These are phyloP conservation scores for Talaromyces sp. DNA, from an alignment of 2,329 filamentous ascomycete genomes.

Conservation along the genomic window DNA sequence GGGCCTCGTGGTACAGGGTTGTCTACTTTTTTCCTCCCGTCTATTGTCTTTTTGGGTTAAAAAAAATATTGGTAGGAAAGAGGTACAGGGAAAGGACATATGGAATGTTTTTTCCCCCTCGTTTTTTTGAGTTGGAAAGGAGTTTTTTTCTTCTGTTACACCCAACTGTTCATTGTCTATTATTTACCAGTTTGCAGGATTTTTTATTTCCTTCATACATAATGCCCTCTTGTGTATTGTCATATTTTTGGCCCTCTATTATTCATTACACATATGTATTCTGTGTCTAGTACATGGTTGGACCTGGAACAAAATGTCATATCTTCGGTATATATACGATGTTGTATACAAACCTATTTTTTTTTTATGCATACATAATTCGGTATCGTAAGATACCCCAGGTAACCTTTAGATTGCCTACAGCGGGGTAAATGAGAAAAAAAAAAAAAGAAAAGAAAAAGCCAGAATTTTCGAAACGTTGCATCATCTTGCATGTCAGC, in stretches of 20 bases:
- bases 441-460: no score
- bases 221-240: neutral
- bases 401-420: neutral
- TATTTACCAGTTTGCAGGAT: neutral
- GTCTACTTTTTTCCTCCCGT: neutral
- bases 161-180: neutral
- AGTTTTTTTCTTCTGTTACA: neutral
- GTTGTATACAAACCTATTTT: neutral
- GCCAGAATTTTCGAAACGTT: neutral
- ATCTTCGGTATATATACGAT: neutral
- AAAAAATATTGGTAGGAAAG: neutral
- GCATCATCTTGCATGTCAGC: neutral
- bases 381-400: neutral
- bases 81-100: neutral
- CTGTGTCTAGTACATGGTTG: neutral
- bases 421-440: neutral
- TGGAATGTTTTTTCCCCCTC: neutral
- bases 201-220: neutral
- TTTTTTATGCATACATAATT: neutral
- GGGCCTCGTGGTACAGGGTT: conserved; percentile 1
- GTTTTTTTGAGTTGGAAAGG: neutral
- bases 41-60: neutral
- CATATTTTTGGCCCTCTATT: neutral
- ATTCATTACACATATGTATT: neutral
- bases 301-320: neutral